Evolutionary conservation across 257 asterid species (phyloP).

Genomic region (Nicotiana tabacum): DNA sequence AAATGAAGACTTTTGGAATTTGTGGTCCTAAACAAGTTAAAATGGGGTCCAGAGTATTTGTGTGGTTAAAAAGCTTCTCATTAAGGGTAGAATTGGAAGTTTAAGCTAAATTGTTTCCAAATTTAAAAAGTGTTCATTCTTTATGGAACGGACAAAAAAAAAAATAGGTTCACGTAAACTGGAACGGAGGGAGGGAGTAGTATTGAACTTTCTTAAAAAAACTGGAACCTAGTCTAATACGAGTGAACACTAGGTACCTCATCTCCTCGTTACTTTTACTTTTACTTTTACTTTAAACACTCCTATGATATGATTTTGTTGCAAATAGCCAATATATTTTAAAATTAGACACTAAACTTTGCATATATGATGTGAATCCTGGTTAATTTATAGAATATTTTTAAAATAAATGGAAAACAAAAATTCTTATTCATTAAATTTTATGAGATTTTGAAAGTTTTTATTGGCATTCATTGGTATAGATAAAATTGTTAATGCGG

Average conservation of each 20-base stretch:
- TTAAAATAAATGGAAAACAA: not conserved
- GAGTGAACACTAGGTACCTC: not conserved
- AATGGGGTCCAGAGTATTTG: too few relatives aligned
- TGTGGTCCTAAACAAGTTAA: too few relatives aligned
- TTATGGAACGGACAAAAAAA: too few relatives aligned
- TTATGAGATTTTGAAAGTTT: not conserved
- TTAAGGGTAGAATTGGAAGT: too few relatives aligned
- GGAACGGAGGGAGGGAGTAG: too few relatives aligned
- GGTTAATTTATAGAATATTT: not conserved
- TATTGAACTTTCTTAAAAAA: not conserved
- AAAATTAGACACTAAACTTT: not conserved
- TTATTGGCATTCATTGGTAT: not conserved
- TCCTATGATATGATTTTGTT: not conserved
- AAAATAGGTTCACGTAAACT: too few relatives aligned
- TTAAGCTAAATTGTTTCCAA: too few relatives aligned
- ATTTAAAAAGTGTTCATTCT: too few relatives aligned
- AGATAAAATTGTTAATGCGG: not conserved
- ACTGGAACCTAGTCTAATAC: not conserved
- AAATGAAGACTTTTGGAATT: too few relatives aligned
- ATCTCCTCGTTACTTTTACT: not conserved
- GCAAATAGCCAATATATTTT: not conserved
- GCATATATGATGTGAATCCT: not conserved
- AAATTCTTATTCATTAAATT: not conserved
- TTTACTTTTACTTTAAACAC: not conserved
- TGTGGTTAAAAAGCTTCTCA: too few relatives aligned